Conservation (phyloP, 2,329 filamentous ascomycete genomes). For the Graphilbum ipis-grandicollis region DNA sequence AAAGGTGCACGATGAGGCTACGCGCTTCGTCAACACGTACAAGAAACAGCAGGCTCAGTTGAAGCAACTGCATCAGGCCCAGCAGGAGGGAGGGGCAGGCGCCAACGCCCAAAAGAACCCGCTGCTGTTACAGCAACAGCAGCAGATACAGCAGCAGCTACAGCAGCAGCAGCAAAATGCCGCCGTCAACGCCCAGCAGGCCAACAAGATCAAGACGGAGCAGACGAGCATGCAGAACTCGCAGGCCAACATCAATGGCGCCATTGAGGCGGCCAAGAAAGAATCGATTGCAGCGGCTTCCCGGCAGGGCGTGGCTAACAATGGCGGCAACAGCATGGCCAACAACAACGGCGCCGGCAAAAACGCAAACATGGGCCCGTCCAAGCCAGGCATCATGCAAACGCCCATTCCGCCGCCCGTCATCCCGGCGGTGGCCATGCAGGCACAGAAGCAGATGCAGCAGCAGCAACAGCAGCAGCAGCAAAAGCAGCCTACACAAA, state of each 20-base stretch:
- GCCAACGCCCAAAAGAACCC: slow-evolving; percentile 4
- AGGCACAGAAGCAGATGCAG: slow-evolving; percentile 9
- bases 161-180: slow-evolving; percentile 9
- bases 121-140: slow-evolving; percentile 2
- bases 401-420: slow-evolving; percentile 10
- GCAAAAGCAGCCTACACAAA: slow-evolving; percentile 12
- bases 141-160: slow-evolving; percentile 4
- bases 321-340: slow-evolving; percentile 5
- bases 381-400: slow-evolving; percentile 4
- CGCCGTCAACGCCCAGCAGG: slow-evolving; percentile 4
- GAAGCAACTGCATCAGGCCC: slow-evolving; percentile 8
- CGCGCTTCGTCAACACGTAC: slow-evolving; percentile 28
- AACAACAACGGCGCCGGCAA: slow-evolving; percentile 1
- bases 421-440: slow-evolving; percentile 9
- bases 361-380: not conserved
- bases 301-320: slow-evolving; percentile 11
- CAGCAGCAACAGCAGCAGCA: slow-evolving; percentile 8
- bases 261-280: slow-evolving; percentile 27
- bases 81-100: slow-evolving; percentile 10
- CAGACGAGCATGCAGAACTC: slow-evolving; percentile 15
- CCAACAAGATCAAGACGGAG: slow-evolving; percentile 12
- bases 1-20: slow-evolving; percentile 28
- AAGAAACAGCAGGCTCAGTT: slow-evolving; percentile 23
- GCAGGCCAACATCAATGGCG: slow-evolving; percentile 23
- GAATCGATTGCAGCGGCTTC: slow-evolving; percentile 18